These are phyloP conservation scores for Acer campestre DNA, from an alignment of 345 rosid genomes.

Conservation along the genomic window DNA sequence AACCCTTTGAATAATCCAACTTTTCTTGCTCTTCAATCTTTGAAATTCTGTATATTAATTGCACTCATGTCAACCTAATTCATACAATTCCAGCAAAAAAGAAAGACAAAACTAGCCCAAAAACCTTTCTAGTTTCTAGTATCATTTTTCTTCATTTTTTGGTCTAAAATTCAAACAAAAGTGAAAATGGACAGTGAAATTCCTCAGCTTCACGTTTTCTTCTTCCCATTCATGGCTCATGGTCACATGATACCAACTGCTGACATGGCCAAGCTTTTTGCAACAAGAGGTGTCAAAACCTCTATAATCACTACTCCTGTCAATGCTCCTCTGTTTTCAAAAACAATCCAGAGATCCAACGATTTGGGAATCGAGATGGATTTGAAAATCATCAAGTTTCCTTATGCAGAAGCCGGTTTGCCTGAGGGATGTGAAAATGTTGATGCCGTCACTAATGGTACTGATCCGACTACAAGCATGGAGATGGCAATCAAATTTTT, in stretches of 20 bases:
- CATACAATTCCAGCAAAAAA: too few species aligned
- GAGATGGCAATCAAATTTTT: constrained; percentile 21
- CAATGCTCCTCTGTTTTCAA: constrained; percentile 23
- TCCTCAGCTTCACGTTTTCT: constrained; percentile 32
- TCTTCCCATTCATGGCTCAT: constrained; percentile 40
- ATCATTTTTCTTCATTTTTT: background rate
- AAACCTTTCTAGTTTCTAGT: too few species aligned
- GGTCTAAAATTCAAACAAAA: background rate
- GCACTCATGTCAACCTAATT: background rate
- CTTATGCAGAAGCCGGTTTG: constrained; percentile 32
- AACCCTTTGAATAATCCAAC: too few species aligned
- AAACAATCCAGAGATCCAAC: constrained; percentile 16
- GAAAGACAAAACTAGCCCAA: too few species aligned
- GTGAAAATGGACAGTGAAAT: constrained; percentile 11
- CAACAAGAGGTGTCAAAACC: constrained; percentile 29
- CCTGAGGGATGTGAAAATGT: constrained; percentile 29
- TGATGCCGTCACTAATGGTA: background rate
- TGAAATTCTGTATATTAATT: background rate
- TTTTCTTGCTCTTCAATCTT: background rate
- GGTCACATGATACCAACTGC: constrained; percentile 41
- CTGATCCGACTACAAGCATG: background rate
- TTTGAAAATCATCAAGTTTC: constrained; percentile 21
- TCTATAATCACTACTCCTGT: constrained; percentile 41
- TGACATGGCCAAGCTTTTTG: constrained; percentile 45
- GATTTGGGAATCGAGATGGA: constrained; percentile 24